Base-by-base conservation (phyloP, 176 grass and related monocot genomes). In the Eleusine coracana region DNA sequence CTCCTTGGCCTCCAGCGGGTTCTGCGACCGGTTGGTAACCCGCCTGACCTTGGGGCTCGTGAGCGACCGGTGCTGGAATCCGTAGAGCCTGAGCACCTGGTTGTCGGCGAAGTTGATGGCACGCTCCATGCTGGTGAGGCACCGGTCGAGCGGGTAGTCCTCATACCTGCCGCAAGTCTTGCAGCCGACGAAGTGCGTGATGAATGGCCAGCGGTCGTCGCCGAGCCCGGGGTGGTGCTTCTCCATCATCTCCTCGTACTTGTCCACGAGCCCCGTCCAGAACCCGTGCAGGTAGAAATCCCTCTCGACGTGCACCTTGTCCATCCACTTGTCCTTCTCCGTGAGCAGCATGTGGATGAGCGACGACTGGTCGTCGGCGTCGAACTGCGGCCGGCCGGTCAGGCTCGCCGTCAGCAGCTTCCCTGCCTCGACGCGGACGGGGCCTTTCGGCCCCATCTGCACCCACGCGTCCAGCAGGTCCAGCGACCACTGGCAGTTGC, bases 21-120 rank as follows among this genome's bases (percentile, higher is more conserved):
- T 86, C 0, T 51, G 55, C 42, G 76, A 66, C 21, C 78, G 80
- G 58, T 91, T 78, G 0, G 79, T 59, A 17, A 84, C 82, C 37
- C 83, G 79, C 80, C 79, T 84, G 12, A 94, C 87, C 80, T 78
- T 81, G 51, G 86, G 50, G 86, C 66, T 94, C 14, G 10, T 21
- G 37, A 94, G 86, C 58, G 79, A 85, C 40, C 75, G 76, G 84
- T 94, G 92, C 49, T 37, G 70, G 70, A 94, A 94, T 0, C 92
- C 92, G 59, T 94, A 94, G 8, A 94, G 71, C 76, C 92, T 54
- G 50, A 94, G 83, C 75, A 96, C 80, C 86, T 96, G 94, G 82
- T 96, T 91, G 71, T 96, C 93, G 4, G 88, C 93, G 79, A 96
- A 96, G 85, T 96, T 96, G 84, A 96, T 85, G 21, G 94, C 94